Conservation (phyloP, 129 eudicot genomes). For the Deinandra increscens region DNA sequence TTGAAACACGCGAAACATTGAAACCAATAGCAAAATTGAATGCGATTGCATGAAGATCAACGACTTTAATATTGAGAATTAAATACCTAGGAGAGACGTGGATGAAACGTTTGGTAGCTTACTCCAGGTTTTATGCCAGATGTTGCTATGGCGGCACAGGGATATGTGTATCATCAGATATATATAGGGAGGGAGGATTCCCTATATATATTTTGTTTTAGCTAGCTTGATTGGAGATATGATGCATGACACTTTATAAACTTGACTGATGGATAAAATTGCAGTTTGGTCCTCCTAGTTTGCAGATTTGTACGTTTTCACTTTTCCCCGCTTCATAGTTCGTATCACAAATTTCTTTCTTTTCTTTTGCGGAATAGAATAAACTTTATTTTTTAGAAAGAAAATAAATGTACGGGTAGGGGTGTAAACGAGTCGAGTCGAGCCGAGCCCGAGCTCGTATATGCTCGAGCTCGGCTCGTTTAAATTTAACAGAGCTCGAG, state of each 20-base stretch:
- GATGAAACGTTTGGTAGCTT: conserved; percentile 1
- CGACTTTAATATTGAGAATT: conserved; percentile 20
- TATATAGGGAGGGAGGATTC: background rate
- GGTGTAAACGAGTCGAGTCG: no score
- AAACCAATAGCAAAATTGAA: conserved; percentile 12
- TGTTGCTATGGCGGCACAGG: conserved; percentile 28
- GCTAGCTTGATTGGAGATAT: background rate
- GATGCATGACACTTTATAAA: background rate
- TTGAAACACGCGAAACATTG: background rate
- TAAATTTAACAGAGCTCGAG: no score
- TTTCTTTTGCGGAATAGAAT: background rate
- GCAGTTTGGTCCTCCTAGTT: background rate
- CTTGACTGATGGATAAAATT: background rate
- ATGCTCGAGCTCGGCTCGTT: no score
- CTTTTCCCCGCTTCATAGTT: no score
- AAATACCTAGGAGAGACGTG: conserved; percentile 29
- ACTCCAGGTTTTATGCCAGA: conserved; percentile 24
- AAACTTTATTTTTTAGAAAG: background rate
- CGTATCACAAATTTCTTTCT: background rate
- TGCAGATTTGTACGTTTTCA: background rate
- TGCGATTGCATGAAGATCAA: conserved; percentile 23
- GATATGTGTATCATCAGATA: background rate
- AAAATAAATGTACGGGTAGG: no score
- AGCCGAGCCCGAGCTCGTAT: no score
- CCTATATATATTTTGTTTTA: conserved; percentile 7